Conservation (phyloP, 2,329 filamentous ascomycete genomes). For the Cladosporium sp. region DNA sequence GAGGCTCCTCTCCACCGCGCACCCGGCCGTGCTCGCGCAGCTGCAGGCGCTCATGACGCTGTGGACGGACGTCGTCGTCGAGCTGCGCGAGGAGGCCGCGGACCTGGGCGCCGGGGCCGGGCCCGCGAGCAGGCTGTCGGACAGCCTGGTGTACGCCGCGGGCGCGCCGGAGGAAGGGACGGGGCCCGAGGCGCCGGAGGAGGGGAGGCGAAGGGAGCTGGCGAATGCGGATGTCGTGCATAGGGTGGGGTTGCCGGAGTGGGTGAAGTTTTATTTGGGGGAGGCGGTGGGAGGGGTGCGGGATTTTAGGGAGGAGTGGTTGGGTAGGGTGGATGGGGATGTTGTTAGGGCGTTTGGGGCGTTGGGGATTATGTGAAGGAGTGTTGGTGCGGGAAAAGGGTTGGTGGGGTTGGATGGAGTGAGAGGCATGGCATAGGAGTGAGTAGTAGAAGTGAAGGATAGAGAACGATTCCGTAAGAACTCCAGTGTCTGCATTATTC, state of each 20-base stretch:
- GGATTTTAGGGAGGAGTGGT: conserved; percentile 61
- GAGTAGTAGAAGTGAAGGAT: too few species aligned
- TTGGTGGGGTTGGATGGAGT: too few species aligned
- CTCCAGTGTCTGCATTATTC: too few species aligned
- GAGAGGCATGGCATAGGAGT: too few species aligned
- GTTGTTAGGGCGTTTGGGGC: conserved; percentile 58
- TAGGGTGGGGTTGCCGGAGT: conserved; percentile 56
- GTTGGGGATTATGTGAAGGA: conserved; percentile 27
- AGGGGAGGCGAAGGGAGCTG: conserved; percentile 43
- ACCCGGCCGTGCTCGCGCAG: conserved; percentile 35
- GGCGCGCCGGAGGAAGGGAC: conserved; percentile 19
- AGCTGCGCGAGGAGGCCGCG: conserved; percentile 51
- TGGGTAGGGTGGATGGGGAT: conserved; percentile 68
- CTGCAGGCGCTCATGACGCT: conserved; percentile 69
- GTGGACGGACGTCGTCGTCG: conserved; percentile 65
- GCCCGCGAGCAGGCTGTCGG: background rate
- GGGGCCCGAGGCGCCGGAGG: conserved; percentile 38
- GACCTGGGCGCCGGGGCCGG: conserved; percentile 7
- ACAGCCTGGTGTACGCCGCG: conserved; percentile 38
- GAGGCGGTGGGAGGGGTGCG: conserved; percentile 53
- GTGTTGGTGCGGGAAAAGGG: too few species aligned
- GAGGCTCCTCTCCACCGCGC: conserved; percentile 59
- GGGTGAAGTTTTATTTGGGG: conserved; percentile 57
- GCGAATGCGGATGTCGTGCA: conserved; percentile 60
- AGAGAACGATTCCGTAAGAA: too few species aligned